Base-by-base conservation (phyloP, 306 rosid species). In the Dalbergia cultrata region DNA sequence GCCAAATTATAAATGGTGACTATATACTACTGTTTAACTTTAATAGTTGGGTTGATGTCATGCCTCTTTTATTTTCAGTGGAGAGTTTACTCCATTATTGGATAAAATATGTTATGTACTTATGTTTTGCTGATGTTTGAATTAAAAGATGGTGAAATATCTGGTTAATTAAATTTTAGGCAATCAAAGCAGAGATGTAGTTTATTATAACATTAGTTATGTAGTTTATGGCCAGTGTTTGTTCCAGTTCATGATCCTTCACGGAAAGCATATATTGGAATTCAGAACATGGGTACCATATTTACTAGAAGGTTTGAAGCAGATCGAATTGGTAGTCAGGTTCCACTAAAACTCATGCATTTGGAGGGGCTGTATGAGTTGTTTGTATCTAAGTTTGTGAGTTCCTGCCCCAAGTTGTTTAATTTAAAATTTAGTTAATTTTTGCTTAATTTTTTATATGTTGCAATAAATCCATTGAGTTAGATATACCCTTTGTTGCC, bases 211-310 rank as follows among this genome's bases (percentile, higher is more conserved):
- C 73, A 43, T 77, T 65, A 66, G 45, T 37, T 79, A 8, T 80
- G 83, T 89, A 93, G 97, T 87, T 85, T 91, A 82, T 93, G 92
- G 93, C 92, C 97, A 70, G 97, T 92, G 54, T 90, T 93, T 88
- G 97, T 93, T 79, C 97, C 97, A 13, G 92, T 93, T 81, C 93
- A 91, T 52, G 92, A 81, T 81, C 97, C 97, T 81, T 81, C 90
- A 49, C 87, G 97, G 77, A 89, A 87, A 67, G 96, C 97, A 14
- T 91, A 84, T 77, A 85, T 91, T 59, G 97, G 97, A 70, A 93
- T 93, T 80, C 96, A 93, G 87, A 91, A 91, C 83, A 87, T 87
- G 92, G 94, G 96, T 84, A 91, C 96, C 54, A 81, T 88, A 80
- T 90, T 90, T 72, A 92, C 92, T 16, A 87, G 92, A 86, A 90